Conservation (phyloP, 345 rosid genomes). For the Lenwebbia sp. region DNA sequence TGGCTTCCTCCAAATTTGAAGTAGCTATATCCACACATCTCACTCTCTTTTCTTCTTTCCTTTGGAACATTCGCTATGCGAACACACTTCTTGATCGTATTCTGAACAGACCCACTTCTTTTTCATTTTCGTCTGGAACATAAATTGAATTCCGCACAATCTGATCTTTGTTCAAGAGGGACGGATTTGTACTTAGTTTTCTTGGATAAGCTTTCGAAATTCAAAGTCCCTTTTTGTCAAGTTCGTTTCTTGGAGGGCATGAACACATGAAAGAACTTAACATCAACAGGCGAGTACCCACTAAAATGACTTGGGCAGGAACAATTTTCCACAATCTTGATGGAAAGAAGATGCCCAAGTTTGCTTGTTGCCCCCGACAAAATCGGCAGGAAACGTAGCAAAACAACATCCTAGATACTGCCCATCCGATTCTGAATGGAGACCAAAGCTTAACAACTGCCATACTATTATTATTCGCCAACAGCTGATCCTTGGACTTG, state of each 20-base stretch:
- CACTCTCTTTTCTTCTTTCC: neutral
- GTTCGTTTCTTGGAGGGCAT: neutral
- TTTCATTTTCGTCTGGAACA: neutral
- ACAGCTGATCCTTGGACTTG: neutral
- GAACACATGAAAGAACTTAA: neutral
- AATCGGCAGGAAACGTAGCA: neutral
- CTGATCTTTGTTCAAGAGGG: neutral
- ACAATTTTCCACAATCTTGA: neutral
- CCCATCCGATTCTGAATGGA: neutral
- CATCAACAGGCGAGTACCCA: neutral
- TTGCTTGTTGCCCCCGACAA: neutral
- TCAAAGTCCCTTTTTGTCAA: neutral
- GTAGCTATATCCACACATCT: conserved; percentile 1
- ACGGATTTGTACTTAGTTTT: neutral
- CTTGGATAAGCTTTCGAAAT: neutral
- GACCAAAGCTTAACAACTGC: neutral
- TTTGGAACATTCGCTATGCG: neutral
- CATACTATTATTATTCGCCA: neutral
- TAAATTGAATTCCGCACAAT: neutral
- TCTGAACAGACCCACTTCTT: neutral
- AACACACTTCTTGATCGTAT: neutral
- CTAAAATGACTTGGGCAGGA: neutral
- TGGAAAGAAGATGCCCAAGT: neutral
- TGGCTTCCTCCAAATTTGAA: conserved; percentile 14
- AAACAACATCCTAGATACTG: neutral